phyloP scores from a whole-genome alignment of 148 eudicot genomes.

The Arctostaphylos glauca region DNA sequence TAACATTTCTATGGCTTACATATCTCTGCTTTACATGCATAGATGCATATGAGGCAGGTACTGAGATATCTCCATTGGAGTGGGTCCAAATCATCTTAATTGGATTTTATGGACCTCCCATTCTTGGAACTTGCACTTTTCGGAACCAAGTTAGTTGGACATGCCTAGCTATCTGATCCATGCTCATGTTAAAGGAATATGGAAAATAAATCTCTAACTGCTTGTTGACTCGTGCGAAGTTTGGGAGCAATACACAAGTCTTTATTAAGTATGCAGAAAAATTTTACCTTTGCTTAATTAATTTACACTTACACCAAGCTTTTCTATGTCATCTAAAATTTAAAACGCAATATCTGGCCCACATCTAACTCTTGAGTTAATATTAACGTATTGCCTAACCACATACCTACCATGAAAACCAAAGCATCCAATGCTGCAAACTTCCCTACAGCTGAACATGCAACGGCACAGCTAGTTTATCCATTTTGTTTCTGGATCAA shows the following conservation, averaged over 20 bases:
- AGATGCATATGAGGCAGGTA: neutral
- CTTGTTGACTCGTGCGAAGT: neutral
- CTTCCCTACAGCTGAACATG: neutral
- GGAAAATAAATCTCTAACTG: neutral
- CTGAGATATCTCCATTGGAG: neutral
- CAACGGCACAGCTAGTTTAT: neutral
- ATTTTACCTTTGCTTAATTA: neutral
- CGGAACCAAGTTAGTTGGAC: neutral
- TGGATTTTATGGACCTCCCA: neutral
- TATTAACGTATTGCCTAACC: neutral
- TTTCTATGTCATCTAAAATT: neutral
- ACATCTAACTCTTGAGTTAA: neutral
- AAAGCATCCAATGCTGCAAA: neutral
- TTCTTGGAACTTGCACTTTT: neutral
- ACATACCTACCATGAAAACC: neutral
- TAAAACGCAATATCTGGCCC: neutral
- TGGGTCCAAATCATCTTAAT: neutral
- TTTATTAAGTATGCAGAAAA: neutral
- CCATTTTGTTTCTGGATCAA: neutral
- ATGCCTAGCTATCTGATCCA: neutral
- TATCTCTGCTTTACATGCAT: neutral
- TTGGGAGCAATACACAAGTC: neutral
- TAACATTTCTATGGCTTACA: neutral
- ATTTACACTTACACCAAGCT: neutral
- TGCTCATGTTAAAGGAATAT: neutral